Evolutionary conservation across 2,329 filamentous ascomycete genomes (phyloP), one percentile per base, ranked within the genome.

Genomic region (Pseudofabraea citricarpa): DNA sequence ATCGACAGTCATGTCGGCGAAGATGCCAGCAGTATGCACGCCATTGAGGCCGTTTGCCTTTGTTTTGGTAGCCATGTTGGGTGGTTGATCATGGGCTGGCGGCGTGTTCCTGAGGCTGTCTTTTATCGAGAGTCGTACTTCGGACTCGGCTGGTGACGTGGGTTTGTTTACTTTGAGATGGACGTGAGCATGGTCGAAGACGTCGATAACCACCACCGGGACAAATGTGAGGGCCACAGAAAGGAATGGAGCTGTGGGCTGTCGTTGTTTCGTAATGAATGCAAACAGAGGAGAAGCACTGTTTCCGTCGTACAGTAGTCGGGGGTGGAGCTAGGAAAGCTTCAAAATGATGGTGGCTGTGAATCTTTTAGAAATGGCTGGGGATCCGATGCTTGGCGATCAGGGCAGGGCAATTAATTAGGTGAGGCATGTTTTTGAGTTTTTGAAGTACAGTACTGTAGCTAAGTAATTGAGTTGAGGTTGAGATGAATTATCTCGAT

Each of bases 1-100:
- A 63, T 97, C 91, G 45, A 95, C 79, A 16, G 83, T 87, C 83
- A 95, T 90, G 68, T 96, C 90, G 39, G 90, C 87, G 67, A 87
- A 96, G 64, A 96, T 95, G 60, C 91, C 91, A 4, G 91, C 86
- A 20, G 90, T 89, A 69, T 96, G 90, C 60, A 80, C 79, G 55
- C 74, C 74, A 61, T 76, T 79, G 59, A 81, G 67, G 41, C 74
- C 65, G 57, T 78, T 74, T 44, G 66, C 18, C 64, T 79, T 81
- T 44, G 69, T 56, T 59, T 75, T 79, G 55, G 70, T 56, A 46
- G 75, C 61, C 75, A 81, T 79, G 27, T 19, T 50, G 36, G 48
- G 7, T 36, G 23, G 24, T 18, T 26, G 33, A 31, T 46, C 26
- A 21, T 33, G 38, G 20, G 40, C 39, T 27, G 33, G 42, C 24